Percentiles rank a stretch among this genome's conserved stretches.
Evolutionary conservation across 129 eudicot genomes (phyloP).

Genomic region (Lactuca sativa): DNA sequence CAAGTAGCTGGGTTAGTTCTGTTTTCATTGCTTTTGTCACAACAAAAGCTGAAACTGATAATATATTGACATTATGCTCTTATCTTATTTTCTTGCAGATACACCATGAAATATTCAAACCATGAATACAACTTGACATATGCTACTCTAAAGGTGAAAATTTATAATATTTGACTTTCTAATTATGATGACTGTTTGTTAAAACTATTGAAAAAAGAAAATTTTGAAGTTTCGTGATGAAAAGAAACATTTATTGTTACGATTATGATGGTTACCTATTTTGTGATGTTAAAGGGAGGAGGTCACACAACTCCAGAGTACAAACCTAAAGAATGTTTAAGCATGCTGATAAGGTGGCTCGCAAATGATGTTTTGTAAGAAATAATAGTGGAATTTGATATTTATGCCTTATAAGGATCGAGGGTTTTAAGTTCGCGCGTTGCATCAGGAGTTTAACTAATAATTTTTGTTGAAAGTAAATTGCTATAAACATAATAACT

Average conservation of each 20-base stretch:
- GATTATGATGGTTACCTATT: slow-evolving; percentile 1
- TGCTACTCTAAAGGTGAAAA: slow-evolving; percentile 27
- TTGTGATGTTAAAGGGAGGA: slow-evolving; percentile 21
- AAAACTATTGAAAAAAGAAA: background rate
- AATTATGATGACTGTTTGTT: background rate
- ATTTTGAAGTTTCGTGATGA: background rate
- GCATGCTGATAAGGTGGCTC: slow-evolving; percentile 23
- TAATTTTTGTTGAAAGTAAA: too few species aligned
- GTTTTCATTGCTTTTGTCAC: background rate
- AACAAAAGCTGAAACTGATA: background rate
- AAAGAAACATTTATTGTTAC: background rate
- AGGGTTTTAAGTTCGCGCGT: too few species aligned
- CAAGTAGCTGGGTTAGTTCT: slow-evolving; percentile 31
- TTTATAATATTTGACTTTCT: background rate
- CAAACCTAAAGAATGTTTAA: slow-evolving; percentile 23
- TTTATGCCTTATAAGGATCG: too few species aligned
- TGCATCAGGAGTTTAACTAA: too few species aligned
- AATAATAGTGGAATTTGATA: background rate
- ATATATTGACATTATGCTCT: background rate
- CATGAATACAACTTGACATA: slow-evolving; percentile 11
- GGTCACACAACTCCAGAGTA: slow-evolving; percentile 30
- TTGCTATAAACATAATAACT: too few species aligned
- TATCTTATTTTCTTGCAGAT: slow-evolving; percentile 12
- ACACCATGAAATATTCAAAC: slow-evolving; percentile 20
- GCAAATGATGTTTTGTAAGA: slow-evolving; percentile 12